Base-by-base conservation (phyloP, 2,329 filamentous ascomycete genomes). In the Monilinia fructicola region DNA sequence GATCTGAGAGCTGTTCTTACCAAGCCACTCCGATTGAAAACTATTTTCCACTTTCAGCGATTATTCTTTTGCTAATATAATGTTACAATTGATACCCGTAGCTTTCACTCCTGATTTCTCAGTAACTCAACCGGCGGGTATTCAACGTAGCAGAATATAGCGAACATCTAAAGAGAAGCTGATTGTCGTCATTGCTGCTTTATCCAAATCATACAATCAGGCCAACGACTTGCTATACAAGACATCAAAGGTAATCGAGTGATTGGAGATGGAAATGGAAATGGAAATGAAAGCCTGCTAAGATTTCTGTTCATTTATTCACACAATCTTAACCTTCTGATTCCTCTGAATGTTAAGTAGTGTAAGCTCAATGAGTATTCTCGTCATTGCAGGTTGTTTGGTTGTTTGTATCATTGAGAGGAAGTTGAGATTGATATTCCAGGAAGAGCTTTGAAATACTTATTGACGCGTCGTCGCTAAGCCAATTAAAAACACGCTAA, bases 11-110 rank as follows among this genome's bases (percentile, higher is more conserved):
- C 21, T 61, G 28, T 50, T 70, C 71, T 61, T 72, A 76, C 76
- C 69, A 70, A 67, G 64, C 69, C 65, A 68, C 75, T 77, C 74
- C 73, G 76, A 77, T 77, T 77, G 76, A 77, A 77, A 77, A 77
- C 76, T 77, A 77, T 72, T 73, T 71, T 71, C 68, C 64, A 67
- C 71, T 69, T 54, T 76, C 74, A 75, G 65, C 69, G 69, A 73
- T 67, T 4, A 38, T 54, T 60, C 55, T 12, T 53, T 52, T 60
- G 55, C 44, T 21, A 60, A 31, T 35, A 35, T 18, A 61, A 16
- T 18, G n/a, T 26, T 35, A 31, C 48, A 42, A 62, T 53, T 16
- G 52, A 67, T 67, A 44, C 53, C 65, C 58, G 59, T 59, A 23
- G 35, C 63, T 65, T 44, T 67, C 69, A 55, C 67, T 65, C 46